Percentiles rank a stretch among this genome's conserved stretches.
These are phyloP conservation scores for Fragosphaeria purpurea DNA, from an alignment of 2,329 filamentous ascomycete genomes.

Conservation along the genomic window DNA sequence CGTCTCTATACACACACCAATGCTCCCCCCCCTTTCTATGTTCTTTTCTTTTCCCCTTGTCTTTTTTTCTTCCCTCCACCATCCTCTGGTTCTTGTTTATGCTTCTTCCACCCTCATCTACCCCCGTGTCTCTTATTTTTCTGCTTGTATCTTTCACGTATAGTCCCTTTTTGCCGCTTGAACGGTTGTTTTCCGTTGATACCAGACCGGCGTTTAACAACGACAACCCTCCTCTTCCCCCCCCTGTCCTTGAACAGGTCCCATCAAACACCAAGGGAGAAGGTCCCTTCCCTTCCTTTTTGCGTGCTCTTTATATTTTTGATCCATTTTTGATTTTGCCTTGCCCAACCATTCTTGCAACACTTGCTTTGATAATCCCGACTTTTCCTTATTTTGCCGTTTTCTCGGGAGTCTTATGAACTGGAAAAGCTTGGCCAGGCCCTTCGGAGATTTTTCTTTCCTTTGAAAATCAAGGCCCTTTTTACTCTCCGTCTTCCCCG, in stretches of 20 bases:
- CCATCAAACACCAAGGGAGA: background rate
- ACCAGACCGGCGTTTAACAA: too few species aligned
- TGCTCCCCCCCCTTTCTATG: too few species aligned
- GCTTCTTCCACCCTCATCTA: background rate
- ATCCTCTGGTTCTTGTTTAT: background rate
- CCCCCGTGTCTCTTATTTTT: too few species aligned
- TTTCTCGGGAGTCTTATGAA: too few species aligned
- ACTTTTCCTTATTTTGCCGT: background rate
- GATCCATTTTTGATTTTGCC: background rate
- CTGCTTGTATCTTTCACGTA: too few species aligned
- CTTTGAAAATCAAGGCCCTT: constrained; percentile 5
- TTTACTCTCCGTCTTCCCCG: background rate
- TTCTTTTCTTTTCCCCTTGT: too few species aligned
- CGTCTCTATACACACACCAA: too few species aligned
- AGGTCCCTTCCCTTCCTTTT: background rate
- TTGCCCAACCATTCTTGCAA: background rate
- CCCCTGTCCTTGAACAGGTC: constrained; percentile 1
- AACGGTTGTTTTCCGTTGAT: background rate
- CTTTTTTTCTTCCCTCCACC: too few species aligned
- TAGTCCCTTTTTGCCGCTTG: background rate
- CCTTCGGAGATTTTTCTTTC: constrained; percentile 1
- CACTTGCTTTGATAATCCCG: too few species aligned
- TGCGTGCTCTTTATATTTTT: background rate
- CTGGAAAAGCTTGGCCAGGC: background rate
- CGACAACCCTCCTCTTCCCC: too few species aligned